A percentile compares a stretch with the other conserved stretches of the same genome.
phyloP scores from a whole-genome alignment of 2,329 filamentous ascomycete genomes.

The Cladosporium sp. region DNA sequence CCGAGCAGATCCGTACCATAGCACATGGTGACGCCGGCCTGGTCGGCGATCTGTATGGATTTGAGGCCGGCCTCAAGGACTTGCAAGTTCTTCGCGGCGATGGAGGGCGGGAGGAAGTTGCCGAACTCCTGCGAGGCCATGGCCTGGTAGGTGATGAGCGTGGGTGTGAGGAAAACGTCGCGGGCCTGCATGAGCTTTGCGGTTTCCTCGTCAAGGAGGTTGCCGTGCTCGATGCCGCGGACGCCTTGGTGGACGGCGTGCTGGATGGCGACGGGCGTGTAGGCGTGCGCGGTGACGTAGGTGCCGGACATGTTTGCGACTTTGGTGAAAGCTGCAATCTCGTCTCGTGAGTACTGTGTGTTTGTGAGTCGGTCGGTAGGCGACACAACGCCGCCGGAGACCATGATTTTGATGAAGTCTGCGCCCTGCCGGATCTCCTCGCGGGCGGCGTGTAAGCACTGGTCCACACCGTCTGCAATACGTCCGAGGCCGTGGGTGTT shows the following conservation, averaged over 20 bases:
- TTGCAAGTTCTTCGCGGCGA: conserved; percentile 45
- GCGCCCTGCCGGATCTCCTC: conserved; percentile 52
- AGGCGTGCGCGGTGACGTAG: conserved; percentile 54
- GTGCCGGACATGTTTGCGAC: conserved; percentile 45
- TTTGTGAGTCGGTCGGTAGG: conserved; percentile 50
- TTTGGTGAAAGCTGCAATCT: conserved; percentile 50
- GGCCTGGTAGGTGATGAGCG: conserved; percentile 46
- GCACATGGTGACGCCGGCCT: conserved; percentile 51
- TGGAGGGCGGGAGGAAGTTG: conserved; percentile 40
- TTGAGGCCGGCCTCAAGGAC: conserved; percentile 44
- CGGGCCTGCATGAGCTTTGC: conserved; percentile 46
- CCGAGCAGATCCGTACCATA: conserved; percentile 52
- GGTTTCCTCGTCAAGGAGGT: conserved; percentile 54
- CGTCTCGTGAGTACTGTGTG: conserved; percentile 51
- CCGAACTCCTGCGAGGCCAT: conserved; percentile 42
- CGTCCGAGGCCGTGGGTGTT: conserved; percentile 36
- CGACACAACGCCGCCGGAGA: conserved; percentile 50
- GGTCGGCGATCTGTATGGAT: conserved; percentile 43
- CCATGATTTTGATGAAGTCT: conserved; percentile 60
- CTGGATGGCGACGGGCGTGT: conserved; percentile 49
- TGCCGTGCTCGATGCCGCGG: conserved; percentile 54
- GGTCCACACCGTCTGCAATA: conserved; percentile 50
- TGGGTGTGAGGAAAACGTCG: conserved; percentile 48
- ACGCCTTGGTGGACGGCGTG: conserved; percentile 52
- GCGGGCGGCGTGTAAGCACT: conserved; percentile 47